Conservation (phyloP, 192 early-diverging fungal species). For the Rhizophagus sp. region DNA sequence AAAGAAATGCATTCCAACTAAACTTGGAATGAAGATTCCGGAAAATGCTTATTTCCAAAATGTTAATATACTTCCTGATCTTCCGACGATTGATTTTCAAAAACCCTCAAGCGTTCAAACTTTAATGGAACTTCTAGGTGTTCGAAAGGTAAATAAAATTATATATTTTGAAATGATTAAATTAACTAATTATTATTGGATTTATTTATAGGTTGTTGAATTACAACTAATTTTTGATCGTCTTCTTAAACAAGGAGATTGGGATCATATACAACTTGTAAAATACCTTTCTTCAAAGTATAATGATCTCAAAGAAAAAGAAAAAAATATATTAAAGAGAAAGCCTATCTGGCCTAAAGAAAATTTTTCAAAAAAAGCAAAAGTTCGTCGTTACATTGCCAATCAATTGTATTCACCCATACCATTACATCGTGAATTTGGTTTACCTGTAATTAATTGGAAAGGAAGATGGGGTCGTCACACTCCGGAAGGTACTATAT, state of each 20-base stretch:
- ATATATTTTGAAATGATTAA: too few species aligned
- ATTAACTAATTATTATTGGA: background rate
- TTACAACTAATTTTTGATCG: constrained; percentile 84
- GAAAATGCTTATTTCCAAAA: constrained; percentile 73
- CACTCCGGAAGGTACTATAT: constrained; percentile 34
- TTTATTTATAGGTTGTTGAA: constrained; percentile 63
- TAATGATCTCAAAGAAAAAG: constrained; percentile 59
- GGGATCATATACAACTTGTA: constrained; percentile 82
- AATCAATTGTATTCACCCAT: constrained; percentile 68
- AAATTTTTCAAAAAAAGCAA: constrained; percentile 48
- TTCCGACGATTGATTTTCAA: constrained; percentile 69
- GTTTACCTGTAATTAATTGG: constrained; percentile 73
- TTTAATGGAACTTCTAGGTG: constrained; percentile 67
- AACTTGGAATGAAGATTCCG: constrained; percentile 67
- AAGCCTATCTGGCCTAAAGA: constrained; percentile 71
- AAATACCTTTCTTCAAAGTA: constrained; percentile 69
- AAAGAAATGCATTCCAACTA: constrained; percentile 71
- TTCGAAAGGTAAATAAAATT: constrained; percentile 60
- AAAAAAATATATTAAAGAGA: constrained; percentile 59
- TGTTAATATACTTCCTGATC: constrained; percentile 81
- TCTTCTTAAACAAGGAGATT: constrained; percentile 70
- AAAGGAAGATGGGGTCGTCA: constrained; percentile 44
- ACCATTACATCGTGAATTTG: constrained; percentile 56
- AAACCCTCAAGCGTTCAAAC: constrained; percentile 44
- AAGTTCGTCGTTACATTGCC: constrained; percentile 58